Percentiles rank a stretch among this genome's conserved stretches.
phyloP scores from a whole-genome alignment of 495 filamentous ascomycete species.

The Aspergillus biplanus region DNA sequence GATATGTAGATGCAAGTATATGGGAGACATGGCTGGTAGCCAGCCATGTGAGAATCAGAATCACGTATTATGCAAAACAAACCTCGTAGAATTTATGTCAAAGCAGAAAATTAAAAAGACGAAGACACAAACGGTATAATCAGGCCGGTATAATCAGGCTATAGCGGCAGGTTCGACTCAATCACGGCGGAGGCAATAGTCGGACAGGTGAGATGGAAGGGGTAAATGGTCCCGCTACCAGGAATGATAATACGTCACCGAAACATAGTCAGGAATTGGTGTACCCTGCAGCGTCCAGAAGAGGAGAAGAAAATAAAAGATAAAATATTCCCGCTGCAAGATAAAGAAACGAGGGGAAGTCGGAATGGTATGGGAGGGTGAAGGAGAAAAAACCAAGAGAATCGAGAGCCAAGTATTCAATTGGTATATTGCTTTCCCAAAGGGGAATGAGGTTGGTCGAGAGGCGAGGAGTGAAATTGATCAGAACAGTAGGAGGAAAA shows the following conservation, averaged over 20 bases:
- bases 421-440: conserved; percentile 6
- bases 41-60: conserved; percentile 4
- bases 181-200: conserved; percentile 17
- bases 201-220: conserved; percentile 25
- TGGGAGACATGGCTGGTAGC: background rate
- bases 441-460: conserved; percentile 2
- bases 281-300: conserved; percentile 10
- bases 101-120: conserved; percentile 6
- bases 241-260: conserved; percentile 37
- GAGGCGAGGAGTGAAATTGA: background rate
- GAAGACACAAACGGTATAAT: conserved; percentile 20
- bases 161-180: conserved; percentile 10
- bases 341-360: conserved; percentile 2
- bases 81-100: conserved; percentile 22
- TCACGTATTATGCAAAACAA: conserved; percentile 7
- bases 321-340: conserved; percentile 9
- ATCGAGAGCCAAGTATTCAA: background rate
- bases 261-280: conserved; percentile 27
- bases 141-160: conserved; percentile 12
- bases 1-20: conserved; percentile 9
- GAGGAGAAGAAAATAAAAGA: background rate
- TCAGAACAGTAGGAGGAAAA: background rate
- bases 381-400: conserved; percentile 6
- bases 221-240: conserved; percentile 31
- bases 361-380: conserved; percentile 1